Evolutionary conservation across 305 asterid genomes (phyloP).

Genomic region (Fraxinus dipetala): DNA sequence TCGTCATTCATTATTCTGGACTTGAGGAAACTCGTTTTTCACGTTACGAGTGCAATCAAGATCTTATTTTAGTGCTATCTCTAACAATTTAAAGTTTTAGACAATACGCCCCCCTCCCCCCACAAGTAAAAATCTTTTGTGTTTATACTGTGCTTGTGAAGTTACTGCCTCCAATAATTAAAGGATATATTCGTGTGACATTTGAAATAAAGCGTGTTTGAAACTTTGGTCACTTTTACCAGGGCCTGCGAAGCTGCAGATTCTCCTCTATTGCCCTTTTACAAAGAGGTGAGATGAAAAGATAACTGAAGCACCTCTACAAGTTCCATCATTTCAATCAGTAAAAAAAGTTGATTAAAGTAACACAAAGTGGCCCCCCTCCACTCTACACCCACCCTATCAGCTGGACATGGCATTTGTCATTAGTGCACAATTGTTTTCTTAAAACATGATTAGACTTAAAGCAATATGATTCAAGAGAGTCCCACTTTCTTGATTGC

Average conservation of each 20-base stretch:
- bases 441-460: slow-evolving; percentile 22
- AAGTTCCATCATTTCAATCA: background rate
- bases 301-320: background rate
- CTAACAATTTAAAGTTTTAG: background rate
- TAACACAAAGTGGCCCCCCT: background rate
- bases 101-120: background rate
- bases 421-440: slow-evolving; percentile 30
- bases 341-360: background rate
- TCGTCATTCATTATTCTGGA: background rate
- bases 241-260: slow-evolving; percentile 1
- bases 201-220: background rate
- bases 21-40: background rate
- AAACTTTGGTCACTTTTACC: background rate
- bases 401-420: background rate
- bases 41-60: background rate
- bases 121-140: background rate
- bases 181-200: background rate
- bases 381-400: background rate
- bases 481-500: slow-evolving; percentile 26
- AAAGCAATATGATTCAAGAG: slow-evolving; percentile 27
- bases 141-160: background rate
- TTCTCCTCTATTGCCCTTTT: background rate
- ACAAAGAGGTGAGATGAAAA: background rate
- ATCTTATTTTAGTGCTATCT: background rate
- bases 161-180: background rate